Base-by-base conservation (phyloP, 1,284 basidiomycete genomes). In the Fistulinella staudtii region DNA sequence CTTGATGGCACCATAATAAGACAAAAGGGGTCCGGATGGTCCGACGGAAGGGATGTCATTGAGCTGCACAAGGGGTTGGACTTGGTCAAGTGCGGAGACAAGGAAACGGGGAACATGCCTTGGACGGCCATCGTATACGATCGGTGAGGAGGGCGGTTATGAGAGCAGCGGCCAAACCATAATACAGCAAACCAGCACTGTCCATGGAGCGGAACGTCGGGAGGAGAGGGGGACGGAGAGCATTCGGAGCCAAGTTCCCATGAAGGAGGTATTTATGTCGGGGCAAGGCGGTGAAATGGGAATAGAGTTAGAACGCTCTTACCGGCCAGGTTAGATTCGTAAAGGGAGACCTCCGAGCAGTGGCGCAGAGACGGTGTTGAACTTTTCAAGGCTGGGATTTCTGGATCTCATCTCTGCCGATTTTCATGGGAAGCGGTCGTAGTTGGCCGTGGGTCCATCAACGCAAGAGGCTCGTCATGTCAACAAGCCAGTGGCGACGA, bases 41-140 rank as follows among this genome's bases (percentile, higher is more conserved):
- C 69, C 71, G 10, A 70, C 55, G 1, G 66, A 53, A n/a, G 71
- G 69, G 34, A 72, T 69, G 15, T 35, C 33, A 18, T 52, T 24
- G 43, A 63, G 61, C 61, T 66, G 41, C 22, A 41, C 9, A 23
- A 42, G 34, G n/a, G 35, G 36, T 35, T 33, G 41, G 33, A n/a
- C n/a, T n/a, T n/a, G n/a, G n/a, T n/a, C n/a, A n/a, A n/a, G n/a
- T n/a, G n/a, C n/a, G 25, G 25, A 7, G 22, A 25, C 20, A 18
- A 36, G 18, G 3, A 39, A 33, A 33, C 20, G 31, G 2, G 9
- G 23, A 35, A 51, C 58, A 24, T 46, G 41, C 62, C 48, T 64
- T 63, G 37, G 58, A 57, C 22, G 57, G 45, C 52, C 54, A 51
- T 35, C 43, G 51, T 29, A 60, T 34, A 15, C 51, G 43, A 37